Conservation (phyloP, 257 asterid species). For the Ajuga chamaepitys region DNA sequence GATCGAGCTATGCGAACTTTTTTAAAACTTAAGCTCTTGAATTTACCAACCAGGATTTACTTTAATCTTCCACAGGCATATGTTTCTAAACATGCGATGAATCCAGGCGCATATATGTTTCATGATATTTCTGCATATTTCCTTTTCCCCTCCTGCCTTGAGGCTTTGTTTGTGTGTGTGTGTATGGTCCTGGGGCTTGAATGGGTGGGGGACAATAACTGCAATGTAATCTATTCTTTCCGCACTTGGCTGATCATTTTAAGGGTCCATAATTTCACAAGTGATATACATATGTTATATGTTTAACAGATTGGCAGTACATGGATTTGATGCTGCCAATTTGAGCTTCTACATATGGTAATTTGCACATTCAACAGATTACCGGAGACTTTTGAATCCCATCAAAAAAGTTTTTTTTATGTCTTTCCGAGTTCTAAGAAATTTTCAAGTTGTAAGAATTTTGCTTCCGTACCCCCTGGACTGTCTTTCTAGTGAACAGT, state of each 20-base stretch:
- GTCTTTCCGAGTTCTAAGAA: background rate
- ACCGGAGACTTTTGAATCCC: background rate
- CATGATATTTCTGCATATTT: background rate
- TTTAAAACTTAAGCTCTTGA: background rate
- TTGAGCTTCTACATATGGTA: slow-evolving; percentile 15
- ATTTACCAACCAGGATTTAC: background rate
- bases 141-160: background rate
- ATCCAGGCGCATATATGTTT: no score
- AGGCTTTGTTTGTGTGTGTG: no score
- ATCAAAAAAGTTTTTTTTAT: background rate
- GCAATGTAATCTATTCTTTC: background rate
- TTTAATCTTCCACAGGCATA: background rate
- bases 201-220: background rate
- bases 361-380: slow-evolving; percentile 12
- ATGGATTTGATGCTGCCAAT: slow-evolving; percentile 22
- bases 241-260: slow-evolving; percentile 10
- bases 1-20: background rate
- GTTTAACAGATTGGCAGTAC: slow-evolving; percentile 18
- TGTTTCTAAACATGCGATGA: background rate
- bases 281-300: slow-evolving; percentile 13
- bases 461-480: slow-evolving; percentile 4
- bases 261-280: slow-evolving; percentile 8
- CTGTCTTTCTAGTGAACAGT: slow-evolving; percentile 10
- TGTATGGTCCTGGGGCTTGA: no score
- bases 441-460: slow-evolving; percentile 3